Evolutionary conservation across 1,284 basidiomycete species (phyloP), one percentile per base, ranked within the genome.

Genomic region (Heterobasidion annosum): DNA sequence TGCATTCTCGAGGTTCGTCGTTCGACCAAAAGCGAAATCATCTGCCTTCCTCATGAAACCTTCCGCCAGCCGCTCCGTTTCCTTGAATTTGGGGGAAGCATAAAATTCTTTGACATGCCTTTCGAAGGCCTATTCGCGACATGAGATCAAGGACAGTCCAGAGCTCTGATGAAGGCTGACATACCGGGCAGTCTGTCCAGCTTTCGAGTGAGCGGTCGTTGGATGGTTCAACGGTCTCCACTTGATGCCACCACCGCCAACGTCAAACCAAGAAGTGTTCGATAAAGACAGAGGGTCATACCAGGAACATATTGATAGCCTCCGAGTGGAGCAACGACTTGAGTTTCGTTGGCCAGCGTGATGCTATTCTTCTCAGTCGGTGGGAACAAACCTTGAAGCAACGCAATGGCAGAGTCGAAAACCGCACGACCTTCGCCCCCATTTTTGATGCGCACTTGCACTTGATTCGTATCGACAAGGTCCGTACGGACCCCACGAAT

Each of bases 231-330:
- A 93, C 83, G 7, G 90, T 91, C 71, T 91, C 83, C 40, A 91
- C 85, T 80, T 56, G 37, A 40, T 12, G n/a, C 37, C 50, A 58
- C 33, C n/a, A 16, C 47, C 52, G 48, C 50, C 51, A 49, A 37
- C 32, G 32, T 43, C 46, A 51, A 44, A 2, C 6, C 19, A 37
- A n/a, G 25, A 25, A 25, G 25, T 25, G 48, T 8, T 40, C 18
- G 55, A 15, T 7, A 52, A 53, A 32, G 37, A 33, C 7, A 7
- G 18, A 47, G 34, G 47, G 15, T 65, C 73, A 44, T 57, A 82
- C 81, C 79, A 8, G 88, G 88, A 53, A 91, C 77, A 59, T 91
- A 92, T 68, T 91, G 88, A 68, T 93, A 94, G 1, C 92, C 91
- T 8, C 80, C 79, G n/a, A 92, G 77, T 37, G 89, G 89, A 16